Evolutionary conservation across 2,329 filamentous ascomycete genomes (phyloP).

Genomic region (Curvularia verruculosa): DNA sequence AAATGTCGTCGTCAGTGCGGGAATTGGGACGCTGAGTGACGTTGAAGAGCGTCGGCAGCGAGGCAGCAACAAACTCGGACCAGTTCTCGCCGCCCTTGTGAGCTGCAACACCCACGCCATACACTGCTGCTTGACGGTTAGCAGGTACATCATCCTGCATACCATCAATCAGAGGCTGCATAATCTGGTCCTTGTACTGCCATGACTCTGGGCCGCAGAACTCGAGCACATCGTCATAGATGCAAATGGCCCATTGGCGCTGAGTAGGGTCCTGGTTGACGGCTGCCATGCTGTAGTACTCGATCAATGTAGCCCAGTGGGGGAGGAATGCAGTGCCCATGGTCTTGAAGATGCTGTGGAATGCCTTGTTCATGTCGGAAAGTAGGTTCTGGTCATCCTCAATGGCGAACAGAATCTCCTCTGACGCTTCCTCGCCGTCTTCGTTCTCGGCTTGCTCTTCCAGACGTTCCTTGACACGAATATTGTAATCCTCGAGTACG

Average conservation of each 20-base stretch:
- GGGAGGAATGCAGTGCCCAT: slow-evolving; percentile 84
- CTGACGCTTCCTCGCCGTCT: slow-evolving; percentile 86
- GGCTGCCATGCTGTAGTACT: slow-evolving; percentile 86
- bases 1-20: slow-evolving; percentile 89
- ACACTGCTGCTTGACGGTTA: slow-evolving; percentile 93
- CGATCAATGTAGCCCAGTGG: slow-evolving; percentile 83
- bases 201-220: slow-evolving; percentile 92
- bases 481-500: slow-evolving; percentile 90
- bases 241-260: slow-evolving; percentile 98
- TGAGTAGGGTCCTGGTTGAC: slow-evolving; percentile 83
- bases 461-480: slow-evolving; percentile 79
- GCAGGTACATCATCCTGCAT: slow-evolving; percentile 85
- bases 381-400: slow-evolving; percentile 96
- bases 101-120: slow-evolving; percentile 93
- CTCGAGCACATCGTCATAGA: slow-evolving; percentile 96
- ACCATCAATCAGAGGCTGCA: slow-evolving; percentile 83
- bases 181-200: slow-evolving; percentile 84
- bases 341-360: slow-evolving; percentile 98
- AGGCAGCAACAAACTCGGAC: slow-evolving; percentile 83
- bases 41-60: slow-evolving; percentile 82
- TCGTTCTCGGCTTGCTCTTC: slow-evolving; percentile 84
- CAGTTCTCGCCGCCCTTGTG: slow-evolving; percentile 88
- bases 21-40: slow-evolving; percentile 81
- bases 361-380: slow-evolving; percentile 99
- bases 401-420: slow-evolving; percentile 87